Percentiles rank a stretch among this genome's conserved stretches.
Conservation (phyloP, 1,139 yeast genomes). For the Zygosaccharomyces sapae region DNA sequence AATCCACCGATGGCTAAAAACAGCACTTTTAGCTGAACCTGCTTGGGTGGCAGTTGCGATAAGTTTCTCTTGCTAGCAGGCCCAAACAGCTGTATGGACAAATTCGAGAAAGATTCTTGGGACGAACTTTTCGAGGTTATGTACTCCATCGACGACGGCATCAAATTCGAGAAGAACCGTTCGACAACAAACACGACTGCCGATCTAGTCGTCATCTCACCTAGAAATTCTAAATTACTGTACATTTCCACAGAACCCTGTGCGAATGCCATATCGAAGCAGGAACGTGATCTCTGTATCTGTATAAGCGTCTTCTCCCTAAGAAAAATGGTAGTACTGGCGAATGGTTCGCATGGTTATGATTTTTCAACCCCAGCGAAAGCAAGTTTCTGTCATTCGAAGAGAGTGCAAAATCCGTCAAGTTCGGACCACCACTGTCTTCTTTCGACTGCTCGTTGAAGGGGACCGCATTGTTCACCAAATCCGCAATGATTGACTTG, state of each 20-base stretch:
- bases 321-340: constrained; percentile 29
- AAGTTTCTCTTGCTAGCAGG: constrained; percentile 26
- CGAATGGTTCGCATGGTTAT: constrained; percentile 2
- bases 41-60: constrained; percentile 18
- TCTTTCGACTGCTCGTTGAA: constrained; percentile 26
- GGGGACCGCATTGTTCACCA: constrained; percentile 29
- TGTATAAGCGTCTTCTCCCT: constrained; percentile 40
- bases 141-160: constrained; percentile 51
- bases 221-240: constrained; percentile 50
- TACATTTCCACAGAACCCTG: constrained; percentile 32
- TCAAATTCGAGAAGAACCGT: constrained; percentile 46
- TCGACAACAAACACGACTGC: constrained; percentile 61
- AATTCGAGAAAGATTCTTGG: constrained; percentile 20
- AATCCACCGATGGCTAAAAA: constrained; percentile 64
- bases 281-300: constrained; percentile 63
- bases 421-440: constrained; percentile 21
- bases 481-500: constrained; percentile 26
- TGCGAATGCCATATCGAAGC: constrained; percentile 48
- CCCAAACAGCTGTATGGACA: constrained; percentile 24
- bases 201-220: constrained; percentile 51
- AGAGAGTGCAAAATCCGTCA: constrained; percentile 30
- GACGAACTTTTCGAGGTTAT: constrained; percentile 48
- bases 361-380: constrained; percentile 18
- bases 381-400: constrained; percentile 26
- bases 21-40: constrained; percentile 36